A percentile compares a stretch with the other conserved stretches of the same genome.
phyloP scores from a whole-genome alignment of 306 rosid species.

The Vigna reflexopilosa region DNA sequence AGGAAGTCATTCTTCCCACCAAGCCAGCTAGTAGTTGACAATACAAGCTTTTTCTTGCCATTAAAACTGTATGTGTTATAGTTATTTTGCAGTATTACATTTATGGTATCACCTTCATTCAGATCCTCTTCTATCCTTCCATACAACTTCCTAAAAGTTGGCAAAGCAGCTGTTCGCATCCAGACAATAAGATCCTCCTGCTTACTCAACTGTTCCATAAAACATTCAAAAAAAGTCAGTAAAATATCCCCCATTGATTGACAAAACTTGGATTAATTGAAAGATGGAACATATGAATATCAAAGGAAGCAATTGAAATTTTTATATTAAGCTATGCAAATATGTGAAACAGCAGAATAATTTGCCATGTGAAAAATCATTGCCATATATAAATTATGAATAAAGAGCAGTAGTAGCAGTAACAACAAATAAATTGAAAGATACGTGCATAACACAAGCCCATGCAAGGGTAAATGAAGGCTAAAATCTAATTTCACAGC shows the following conservation, averaged over 20 bases:
- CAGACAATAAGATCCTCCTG: slow-evolving; percentile 87
- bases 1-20: slow-evolving; percentile 88
- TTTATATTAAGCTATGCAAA: background rate
- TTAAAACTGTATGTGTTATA: slow-evolving; percentile 78
- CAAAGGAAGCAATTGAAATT: background rate
- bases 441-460: slow-evolving; percentile 19
- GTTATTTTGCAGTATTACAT: slow-evolving; percentile 56
- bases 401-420: background rate
- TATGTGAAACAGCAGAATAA: slow-evolving; percentile 2
- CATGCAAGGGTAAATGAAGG: background rate
- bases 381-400: background rate
- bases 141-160: slow-evolving; percentile 79
- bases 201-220: slow-evolving; percentile 65
- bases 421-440: background rate
- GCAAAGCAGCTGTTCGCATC: slow-evolving; percentile 89
- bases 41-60: slow-evolving; percentile 81
- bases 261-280: slow-evolving; percentile 13
- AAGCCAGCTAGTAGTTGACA: slow-evolving; percentile 82
- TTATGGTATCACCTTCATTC: slow-evolving; percentile 47
- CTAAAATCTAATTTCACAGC: slow-evolving; percentile 16
- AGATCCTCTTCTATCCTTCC: slow-evolving; percentile 79
- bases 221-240: slow-evolving; percentile 43
- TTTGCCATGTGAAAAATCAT: slow-evolving; percentile 16
- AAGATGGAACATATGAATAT: slow-evolving; percentile 1
- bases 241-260: slow-evolving; percentile 30